A percentile compares a stretch with the other conserved stretches of the same genome.
Conservation (phyloP, 495 filamentous ascomycete genomes). For the Gamarada debralockiae region DNA sequence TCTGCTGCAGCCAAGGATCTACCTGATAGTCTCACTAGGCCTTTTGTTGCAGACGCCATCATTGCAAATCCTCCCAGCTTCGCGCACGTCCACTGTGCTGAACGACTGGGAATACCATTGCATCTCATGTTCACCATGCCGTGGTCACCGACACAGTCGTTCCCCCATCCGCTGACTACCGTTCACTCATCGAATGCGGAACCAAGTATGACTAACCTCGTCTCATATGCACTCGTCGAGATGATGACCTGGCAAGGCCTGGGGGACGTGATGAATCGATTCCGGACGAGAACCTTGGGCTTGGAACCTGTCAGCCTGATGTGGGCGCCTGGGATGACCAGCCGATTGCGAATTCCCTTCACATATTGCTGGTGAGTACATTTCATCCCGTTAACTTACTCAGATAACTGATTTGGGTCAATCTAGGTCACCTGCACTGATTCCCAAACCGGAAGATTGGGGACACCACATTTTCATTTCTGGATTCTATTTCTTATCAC, state of each 20-base stretch:
- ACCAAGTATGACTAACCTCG: conserved; percentile 55
- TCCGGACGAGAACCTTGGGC: conserved; percentile 55
- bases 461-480: conserved; percentile 54
- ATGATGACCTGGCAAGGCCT: conserved; percentile 76
- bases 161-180: conserved; percentile 51
- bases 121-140: conserved; percentile 72
- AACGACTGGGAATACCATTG: conserved; percentile 57
- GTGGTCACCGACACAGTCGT: conserved; percentile 51
- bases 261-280: conserved; percentile 68
- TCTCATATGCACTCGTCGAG: conserved; percentile 68
- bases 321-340: conserved; percentile 58
- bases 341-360: conserved; percentile 59
- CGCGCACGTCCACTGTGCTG: conserved; percentile 61
- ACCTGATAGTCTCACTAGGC: conserved; percentile 15
- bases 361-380: conserved; percentile 64
- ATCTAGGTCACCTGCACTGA: conserved; percentile 53
- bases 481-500: conserved; percentile 46
- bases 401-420: not conserved
- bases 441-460: conserved; percentile 66
- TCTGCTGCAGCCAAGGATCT: not conserved
- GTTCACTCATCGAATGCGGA: conserved; percentile 44
- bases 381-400: not conserved
- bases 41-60: conserved; percentile 66
- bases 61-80: conserved; percentile 67
- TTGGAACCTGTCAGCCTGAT: conserved; percentile 60